phyloP scores from a whole-genome alignment of 2,329 filamentous ascomycete species.

The Dactylellina parvicollis region DNA sequence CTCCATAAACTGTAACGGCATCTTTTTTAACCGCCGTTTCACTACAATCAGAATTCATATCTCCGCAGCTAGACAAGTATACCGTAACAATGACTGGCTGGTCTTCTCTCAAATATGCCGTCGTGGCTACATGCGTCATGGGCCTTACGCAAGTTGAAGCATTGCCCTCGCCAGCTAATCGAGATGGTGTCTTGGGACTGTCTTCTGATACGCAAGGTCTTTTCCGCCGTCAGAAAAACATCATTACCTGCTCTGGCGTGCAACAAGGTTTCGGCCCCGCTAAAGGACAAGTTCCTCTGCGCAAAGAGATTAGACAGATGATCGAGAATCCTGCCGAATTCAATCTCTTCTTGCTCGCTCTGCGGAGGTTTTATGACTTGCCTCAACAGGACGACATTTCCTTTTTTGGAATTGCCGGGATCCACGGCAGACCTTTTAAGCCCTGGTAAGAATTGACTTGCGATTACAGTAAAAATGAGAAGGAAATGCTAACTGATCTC shows the following conservation, averaged over 20 bases:
- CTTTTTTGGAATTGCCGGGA: slow-evolving; percentile 15
- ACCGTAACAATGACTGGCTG: slow-evolving; percentile 13
- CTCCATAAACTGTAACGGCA: background rate
- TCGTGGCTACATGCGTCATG: slow-evolving; percentile 14
- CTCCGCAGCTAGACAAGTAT: background rate
- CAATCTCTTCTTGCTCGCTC: slow-evolving; percentile 59
- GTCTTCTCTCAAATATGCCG: slow-evolving; percentile 20
- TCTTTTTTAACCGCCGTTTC: background rate
- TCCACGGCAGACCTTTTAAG: slow-evolving; percentile 30
- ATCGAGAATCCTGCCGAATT: slow-evolving; percentile 25
- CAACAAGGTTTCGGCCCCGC: slow-evolving; percentile 28
- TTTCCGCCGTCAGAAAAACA: slow-evolving; percentile 13
- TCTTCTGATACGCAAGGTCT: background rate
- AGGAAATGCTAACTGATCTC: background rate
- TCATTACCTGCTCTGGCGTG: slow-evolving; percentile 7
- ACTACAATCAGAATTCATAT: background rate
- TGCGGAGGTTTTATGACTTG: slow-evolving; percentile 7
- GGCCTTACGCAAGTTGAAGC: slow-evolving; percentile 11
- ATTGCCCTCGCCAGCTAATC: background rate
- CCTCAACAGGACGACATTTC: slow-evolving; percentile 2
- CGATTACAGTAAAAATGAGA: background rate
- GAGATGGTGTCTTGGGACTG: background rate
- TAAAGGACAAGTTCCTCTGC: slow-evolving; percentile 19
- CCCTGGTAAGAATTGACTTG: slow-evolving; percentile 14
- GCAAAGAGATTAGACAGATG: slow-evolving; percentile 37